phyloP scores from a whole-genome alignment of 192 early-diverging fungal species.

The Entophlyctis luteolus region DNA sequence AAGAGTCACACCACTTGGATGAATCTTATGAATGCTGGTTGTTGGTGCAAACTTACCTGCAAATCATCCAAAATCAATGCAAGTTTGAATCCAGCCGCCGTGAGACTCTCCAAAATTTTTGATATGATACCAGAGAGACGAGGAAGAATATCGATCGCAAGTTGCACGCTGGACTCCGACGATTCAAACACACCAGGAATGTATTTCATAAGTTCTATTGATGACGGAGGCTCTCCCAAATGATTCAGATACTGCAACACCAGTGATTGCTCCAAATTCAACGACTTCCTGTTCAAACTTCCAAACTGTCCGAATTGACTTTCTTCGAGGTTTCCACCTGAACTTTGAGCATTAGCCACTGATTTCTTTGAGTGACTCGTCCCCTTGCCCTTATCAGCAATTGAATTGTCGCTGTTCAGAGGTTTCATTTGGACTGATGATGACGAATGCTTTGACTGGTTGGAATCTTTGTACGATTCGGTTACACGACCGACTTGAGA shows the following conservation, averaged over 20 bases:
- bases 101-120: slow-evolving; percentile 11
- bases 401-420: background rate
- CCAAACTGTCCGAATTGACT: background rate
- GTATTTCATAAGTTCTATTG: slow-evolving; percentile 13
- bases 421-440: too few species aligned
- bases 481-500: background rate
- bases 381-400: background rate
- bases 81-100: background rate
- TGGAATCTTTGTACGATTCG: background rate
- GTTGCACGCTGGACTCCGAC: background rate
- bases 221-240: slow-evolving; percentile 17
- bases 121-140: slow-evolving; percentile 4
- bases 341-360: background rate
- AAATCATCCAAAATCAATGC: slow-evolving; percentile 25
- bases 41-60: slow-evolving; percentile 1
- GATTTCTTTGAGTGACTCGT: background rate
- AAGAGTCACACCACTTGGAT: slow-evolving; percentile 20
- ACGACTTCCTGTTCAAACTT: background rate
- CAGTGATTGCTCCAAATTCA: background rate
- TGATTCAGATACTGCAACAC: background rate
- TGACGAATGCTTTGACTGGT: too few species aligned
- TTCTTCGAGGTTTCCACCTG: background rate
- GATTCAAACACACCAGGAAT: slow-evolving; percentile 5
- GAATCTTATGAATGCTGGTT: too few species aligned
- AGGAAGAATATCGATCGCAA: slow-evolving; percentile 12